Evolutionary conservation across 2,329 filamentous ascomycete genomes (phyloP), one percentile per base, ranked within the genome.

Genomic region (Sarocladium brachiariae): DNA sequence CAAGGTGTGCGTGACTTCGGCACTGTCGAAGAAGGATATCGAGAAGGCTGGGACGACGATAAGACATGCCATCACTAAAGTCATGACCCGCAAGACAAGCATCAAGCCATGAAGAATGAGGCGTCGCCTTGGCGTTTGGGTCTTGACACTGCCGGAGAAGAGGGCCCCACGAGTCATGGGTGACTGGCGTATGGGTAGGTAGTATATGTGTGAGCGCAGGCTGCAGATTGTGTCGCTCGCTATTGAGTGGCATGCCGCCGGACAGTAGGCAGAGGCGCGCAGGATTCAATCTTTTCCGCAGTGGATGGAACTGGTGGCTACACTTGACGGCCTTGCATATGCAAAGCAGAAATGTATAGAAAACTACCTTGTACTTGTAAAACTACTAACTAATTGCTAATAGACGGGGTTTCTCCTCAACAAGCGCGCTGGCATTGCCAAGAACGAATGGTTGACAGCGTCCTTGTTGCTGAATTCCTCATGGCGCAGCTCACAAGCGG

Each of bases 11-110:
- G 76, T 96, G 50, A 96, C 91, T 0, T 87, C 81, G 4, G 93
- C 87, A 1, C 72, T 99, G 55, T 87, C 87, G 21, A 95, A 87
- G 74, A 96, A 95, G 72, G 93, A 99, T 67, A 87, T 91, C 50
- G 95, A 99, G 71, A 96, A 95, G 74, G 89, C 93, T 1, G 93
- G 91, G 13, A 83, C 85, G 7, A 84, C 81, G 9, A 91, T 99
- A 58, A 78, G 92, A 53, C 91, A 96, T 70, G 92, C 93, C 13
- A 88, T 97, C 57, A 95, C 91, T 49, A 96, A 96, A 71, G 83
- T 97, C 54, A 83, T 99, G 77, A 81, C 78, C 18, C 74, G 79
- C 54, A 84, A 82, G 65, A 68, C 73, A 24, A 81, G 72, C 61
- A 65, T 53, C 56, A 70, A 68, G 56, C 51, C 59, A 49, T 43